Evolutionary conservation across 2,329 filamentous ascomycete genomes (phyloP).

Genomic region (Talaromyces atroroseus): DNA sequence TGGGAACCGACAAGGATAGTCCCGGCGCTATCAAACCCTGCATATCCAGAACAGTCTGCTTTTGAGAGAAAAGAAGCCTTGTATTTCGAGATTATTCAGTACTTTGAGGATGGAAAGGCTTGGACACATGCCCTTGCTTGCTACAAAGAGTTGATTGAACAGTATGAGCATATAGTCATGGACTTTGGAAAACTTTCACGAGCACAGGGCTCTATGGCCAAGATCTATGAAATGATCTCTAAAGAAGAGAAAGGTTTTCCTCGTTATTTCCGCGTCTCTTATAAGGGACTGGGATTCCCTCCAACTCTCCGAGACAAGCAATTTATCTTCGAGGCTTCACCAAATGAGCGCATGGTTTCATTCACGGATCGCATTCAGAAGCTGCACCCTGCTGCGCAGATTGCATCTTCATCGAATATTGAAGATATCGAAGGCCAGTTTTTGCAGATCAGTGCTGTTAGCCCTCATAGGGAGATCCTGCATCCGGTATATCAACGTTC

Average conservation of each 20-base stretch:
- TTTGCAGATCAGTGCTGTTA: constrained; percentile 73
- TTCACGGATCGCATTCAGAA: constrained; percentile 92
- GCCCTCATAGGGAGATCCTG: constrained; percentile 70
- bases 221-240: constrained; percentile 81
- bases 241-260: constrained; percentile 73
- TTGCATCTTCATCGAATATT: constrained; percentile 63
- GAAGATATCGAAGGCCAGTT: constrained; percentile 89
- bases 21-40: constrained; percentile 63
- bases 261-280: constrained; percentile 87
- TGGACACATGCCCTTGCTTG: constrained; percentile 84
- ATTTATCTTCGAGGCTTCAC: constrained; percentile 81
- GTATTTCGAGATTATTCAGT: constrained; percentile 90
- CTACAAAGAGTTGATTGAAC: constrained; percentile 83
- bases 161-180: constrained; percentile 84
- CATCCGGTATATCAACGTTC: constrained; percentile 84
- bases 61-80: constrained; percentile 91
- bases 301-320: constrained; percentile 76
- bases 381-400: constrained; percentile 78
- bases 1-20: constrained; percentile 73
- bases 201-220: constrained; percentile 83
- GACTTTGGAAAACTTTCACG: constrained; percentile 90
- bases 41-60: constrained; percentile 74
- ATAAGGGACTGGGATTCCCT: constrained; percentile 85
- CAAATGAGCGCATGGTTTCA: constrained; percentile 67
- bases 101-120: constrained; percentile 89